Conservation (phyloP, 106 monocot species). For the Platanthera zijinensis region DNA sequence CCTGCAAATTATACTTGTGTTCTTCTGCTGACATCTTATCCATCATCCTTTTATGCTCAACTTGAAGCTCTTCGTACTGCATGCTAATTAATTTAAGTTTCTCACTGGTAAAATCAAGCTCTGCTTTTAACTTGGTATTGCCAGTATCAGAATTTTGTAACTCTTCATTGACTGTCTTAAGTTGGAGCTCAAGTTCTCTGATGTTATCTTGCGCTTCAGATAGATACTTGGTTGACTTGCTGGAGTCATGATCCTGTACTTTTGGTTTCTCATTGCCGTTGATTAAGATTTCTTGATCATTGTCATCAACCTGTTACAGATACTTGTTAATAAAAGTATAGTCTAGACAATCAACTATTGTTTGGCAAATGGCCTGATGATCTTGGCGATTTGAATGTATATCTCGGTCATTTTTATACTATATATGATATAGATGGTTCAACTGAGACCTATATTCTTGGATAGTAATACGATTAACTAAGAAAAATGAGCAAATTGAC, state of each 20-base stretch:
- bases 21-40: slow-evolving; percentile 43
- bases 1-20: slow-evolving; percentile 30
- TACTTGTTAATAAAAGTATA: not conserved
- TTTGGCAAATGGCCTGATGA: not conserved
- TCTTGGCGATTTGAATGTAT: not conserved
- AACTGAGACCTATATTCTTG: not conserved
- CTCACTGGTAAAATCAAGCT: slow-evolving; percentile 30
- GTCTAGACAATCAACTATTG: not conserved
- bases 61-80: slow-evolving; percentile 42
- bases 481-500: not conserved
- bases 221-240: not conserved
- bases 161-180: slow-evolving; percentile 29
- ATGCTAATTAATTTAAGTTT: slow-evolving; percentile 33
- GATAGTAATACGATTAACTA: not conserved
- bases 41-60: slow-evolving; percentile 45
- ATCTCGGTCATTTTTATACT: not conserved
- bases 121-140: slow-evolving; percentile 29
- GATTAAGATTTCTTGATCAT: slow-evolving; percentile 18
- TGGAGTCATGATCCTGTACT: slow-evolving; percentile 22
- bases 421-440: not conserved
- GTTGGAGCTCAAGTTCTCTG: slow-evolving; percentile 36
- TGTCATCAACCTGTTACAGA: slow-evolving; percentile 32
- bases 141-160: slow-evolving; percentile 48
- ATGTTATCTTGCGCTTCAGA: slow-evolving; percentile 35
- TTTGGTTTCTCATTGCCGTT: slow-evolving; percentile 16